Conservation (phyloP, 371 early-diverging fungal genomes). For the Rhizopus microsporus region DNA sequence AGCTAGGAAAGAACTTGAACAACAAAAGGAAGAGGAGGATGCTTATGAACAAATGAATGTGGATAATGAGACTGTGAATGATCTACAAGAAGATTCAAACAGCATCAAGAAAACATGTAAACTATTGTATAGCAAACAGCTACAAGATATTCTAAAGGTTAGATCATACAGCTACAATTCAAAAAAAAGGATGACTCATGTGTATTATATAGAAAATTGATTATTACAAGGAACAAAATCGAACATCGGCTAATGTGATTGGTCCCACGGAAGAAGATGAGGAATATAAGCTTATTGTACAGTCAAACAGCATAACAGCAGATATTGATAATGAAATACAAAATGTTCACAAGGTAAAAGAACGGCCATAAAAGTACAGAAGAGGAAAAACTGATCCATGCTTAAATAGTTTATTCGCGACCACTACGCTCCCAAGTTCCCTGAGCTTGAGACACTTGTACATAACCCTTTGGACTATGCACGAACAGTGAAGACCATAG, state of each 20-base stretch:
- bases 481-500: conserved; percentile 84
- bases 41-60: conserved; percentile 24
- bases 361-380: neutral
- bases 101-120: conserved; percentile 46
- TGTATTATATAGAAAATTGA: conserved; percentile 53
- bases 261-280: conserved; percentile 80
- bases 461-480: conserved; percentile 89
- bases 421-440: conserved; percentile 85
- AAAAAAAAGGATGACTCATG: conserved; percentile 4
- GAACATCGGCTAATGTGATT: conserved; percentile 37
- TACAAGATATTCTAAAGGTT: conserved; percentile 47
- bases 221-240: conserved; percentile 44
- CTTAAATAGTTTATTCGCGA: conserved; percentile 79
- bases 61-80: conserved; percentile 27
- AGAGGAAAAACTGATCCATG: conserved; percentile 3
- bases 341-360: conserved; percentile 78
- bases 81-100: conserved; percentile 23
- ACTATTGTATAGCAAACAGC: conserved; percentile 41
- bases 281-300: conserved; percentile 87
- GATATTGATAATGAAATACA: conserved; percentile 89
- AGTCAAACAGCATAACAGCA: conserved; percentile 82
- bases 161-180: neutral
- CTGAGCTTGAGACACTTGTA: conserved; percentile 89
- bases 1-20: conserved; percentile 19
- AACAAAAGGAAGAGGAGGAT: conserved; percentile 11